phyloP scores from a whole-genome alignment of 2,329 filamentous ascomycete genomes.

The Paramyrothecium sp. region DNA sequence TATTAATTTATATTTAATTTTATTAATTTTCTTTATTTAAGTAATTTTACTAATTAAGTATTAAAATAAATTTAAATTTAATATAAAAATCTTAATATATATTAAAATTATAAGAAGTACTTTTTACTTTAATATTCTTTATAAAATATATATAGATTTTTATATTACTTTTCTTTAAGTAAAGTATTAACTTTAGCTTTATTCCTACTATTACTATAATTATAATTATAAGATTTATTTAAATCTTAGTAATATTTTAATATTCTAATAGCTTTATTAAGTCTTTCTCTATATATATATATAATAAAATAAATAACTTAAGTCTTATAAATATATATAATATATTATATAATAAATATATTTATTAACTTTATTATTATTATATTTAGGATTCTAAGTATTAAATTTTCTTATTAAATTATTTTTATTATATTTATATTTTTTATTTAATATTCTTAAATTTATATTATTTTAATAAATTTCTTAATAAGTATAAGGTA shows the following conservation, averaged over 20 bases:
- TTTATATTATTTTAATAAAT: conserved; percentile 1
- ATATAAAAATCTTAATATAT: too few relatives aligned
- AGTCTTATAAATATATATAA: neutral
- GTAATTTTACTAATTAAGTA: too few relatives aligned
- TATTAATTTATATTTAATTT: too few relatives aligned
- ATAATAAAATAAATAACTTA: neutral
- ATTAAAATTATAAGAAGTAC: neutral
- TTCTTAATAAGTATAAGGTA: neutral
- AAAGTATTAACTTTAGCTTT: neutral
- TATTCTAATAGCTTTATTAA: too few relatives aligned
- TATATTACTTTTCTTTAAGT: neutral
- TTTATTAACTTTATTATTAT: conserved; percentile 1
- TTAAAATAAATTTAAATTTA: too few relatives aligned
- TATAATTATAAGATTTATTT: neutral
- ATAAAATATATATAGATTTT: conserved; percentile 5
- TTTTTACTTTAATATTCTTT: conserved; percentile 2
- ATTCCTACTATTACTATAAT: conserved; percentile 2
- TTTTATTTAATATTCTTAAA: neutral
- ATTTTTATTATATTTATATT: neutral
- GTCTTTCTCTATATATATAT: conserved; percentile 3
- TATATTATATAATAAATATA: conserved; percentile 4
- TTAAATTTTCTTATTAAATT: neutral
- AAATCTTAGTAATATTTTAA: conserved; percentile 1
- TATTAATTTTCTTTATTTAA: too few relatives aligned
- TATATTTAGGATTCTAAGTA: too few relatives aligned